Base-by-base conservation (phyloP, 352 stramenopile species). In the Globisporangium camurandrum region DNA sequence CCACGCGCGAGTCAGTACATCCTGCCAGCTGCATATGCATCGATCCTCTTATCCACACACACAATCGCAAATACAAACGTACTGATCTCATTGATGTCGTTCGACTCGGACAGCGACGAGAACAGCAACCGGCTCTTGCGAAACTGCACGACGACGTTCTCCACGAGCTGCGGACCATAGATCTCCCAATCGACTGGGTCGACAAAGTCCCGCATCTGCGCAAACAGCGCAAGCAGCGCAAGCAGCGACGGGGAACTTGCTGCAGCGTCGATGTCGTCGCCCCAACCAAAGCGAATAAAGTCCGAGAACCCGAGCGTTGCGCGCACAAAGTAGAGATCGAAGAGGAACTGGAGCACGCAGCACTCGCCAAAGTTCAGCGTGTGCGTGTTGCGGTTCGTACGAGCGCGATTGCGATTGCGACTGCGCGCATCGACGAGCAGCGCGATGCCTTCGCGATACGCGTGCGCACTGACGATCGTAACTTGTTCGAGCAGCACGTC, bases 181-280 rank as follows among this genome's bases (percentile, higher is more conserved):
- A 94, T 88, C 56, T 94, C 84, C 84, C 84, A 94, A 55, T 94
- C 84, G 12, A 94, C 84, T 2, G 81, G 84, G 42, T 94, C 84
- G 16, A 94, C 69, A 36, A 90, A 94, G 31, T 88, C 81, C 10
- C 72, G 69, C 71, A 94, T 89, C 9, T 71, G 77, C 24, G 77
- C 79, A 40, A 92, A 89, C 17, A 92, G 56, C 30, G 63, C 56
- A 52, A 71, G 83, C 24, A 92, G 47, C 28, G 76, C 69, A 9
- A 73, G 28, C 22, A 92, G 57, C 1, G 72, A 73, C 38, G 62
- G 70, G 11, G 70, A 75, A 17, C 68, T 82, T 0, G 82, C 69
- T 16, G 69, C 68, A 1, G 69, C 56, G 36, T 88, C 67, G 39
- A 91, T 59, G 19, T 91, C 78, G 45, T 95, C 84, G 23, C 84